Evolutionary conservation across 2,329 filamentous ascomycete species (phyloP).

Genomic region (Diaporthe humulicola): DNA sequence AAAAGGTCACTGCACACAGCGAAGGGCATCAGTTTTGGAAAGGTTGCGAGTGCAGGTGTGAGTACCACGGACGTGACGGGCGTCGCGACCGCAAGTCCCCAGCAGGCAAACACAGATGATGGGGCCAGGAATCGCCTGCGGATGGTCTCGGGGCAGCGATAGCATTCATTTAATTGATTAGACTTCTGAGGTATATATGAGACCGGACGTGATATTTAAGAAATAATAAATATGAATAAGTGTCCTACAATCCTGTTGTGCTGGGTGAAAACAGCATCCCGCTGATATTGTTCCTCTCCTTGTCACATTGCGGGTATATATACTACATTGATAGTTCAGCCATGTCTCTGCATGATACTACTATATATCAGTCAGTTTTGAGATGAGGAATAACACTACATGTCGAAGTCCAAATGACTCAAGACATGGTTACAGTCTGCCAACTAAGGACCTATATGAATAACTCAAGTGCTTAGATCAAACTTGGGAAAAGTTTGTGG

Average conservation of each 20-base stretch:
- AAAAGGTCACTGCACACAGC: slow-evolving; percentile 56
- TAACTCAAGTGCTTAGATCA: not conserved
- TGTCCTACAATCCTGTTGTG: not conserved
- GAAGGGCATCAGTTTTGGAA: slow-evolving; percentile 57
- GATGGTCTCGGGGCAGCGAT: slow-evolving; percentile 23
- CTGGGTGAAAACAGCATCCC: too few relatives aligned
- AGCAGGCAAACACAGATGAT: slow-evolving; percentile 38
- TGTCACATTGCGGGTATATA: too few relatives aligned
- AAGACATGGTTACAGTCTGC: not conserved
- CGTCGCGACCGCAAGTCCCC: slow-evolving; percentile 37
- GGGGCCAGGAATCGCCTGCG: slow-evolving; percentile 31
- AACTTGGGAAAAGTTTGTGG: not conserved
- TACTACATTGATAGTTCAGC: not conserved
- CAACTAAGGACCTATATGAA: not conserved
- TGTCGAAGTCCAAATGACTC: not conserved
- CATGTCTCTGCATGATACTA: not conserved
- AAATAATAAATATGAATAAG: not conserved
- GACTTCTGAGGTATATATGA: not conserved
- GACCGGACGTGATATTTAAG: not conserved
- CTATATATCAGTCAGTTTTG: too few relatives aligned
- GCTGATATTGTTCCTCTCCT: not conserved
- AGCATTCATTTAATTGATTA: not conserved
- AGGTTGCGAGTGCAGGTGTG: slow-evolving; percentile 49
- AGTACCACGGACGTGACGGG: slow-evolving; percentile 49
- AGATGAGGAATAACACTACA: not conserved